Base-by-base conservation (phyloP, 257 asterid genomes). In the Salvia rosmarinus region DNA sequence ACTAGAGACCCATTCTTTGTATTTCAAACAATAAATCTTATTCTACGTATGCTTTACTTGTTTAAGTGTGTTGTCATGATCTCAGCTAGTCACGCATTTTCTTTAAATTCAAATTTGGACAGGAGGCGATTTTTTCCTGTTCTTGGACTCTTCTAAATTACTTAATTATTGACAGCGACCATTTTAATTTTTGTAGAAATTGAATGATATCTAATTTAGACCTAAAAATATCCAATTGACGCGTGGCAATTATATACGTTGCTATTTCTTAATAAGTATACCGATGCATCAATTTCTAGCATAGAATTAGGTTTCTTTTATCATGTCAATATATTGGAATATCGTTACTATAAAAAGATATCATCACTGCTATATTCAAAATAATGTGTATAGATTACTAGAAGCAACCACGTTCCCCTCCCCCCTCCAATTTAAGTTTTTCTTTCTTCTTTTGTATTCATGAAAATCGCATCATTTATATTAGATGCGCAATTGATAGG, bases 41-140 rank as follows among this genome's bases (percentile, higher is more conserved):
- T 17, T 2, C 67, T 76, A 69, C 20, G 68, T 70, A 70, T 64
- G 68, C n/a, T n/a, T n/a, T n/a, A n/a, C n/a, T n/a, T n/a, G n/a
- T n/a, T n/a, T n/a, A n/a, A n/a, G n/a, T 52, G 47, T 25, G n/a
- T 46, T 28, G 52, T 54, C 76, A 40, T 9, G 9, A 43, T 52
- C 72, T 47, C 30, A 71, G 12, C 55, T 23, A 23, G n/a, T 66
- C 11, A 55, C 23, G 51, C 64, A 20, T 47, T 46, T 25, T 3
- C 21, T 13, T 12, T 10, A 16, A 59, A 11, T 67, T 12, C 9
- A 11, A 20, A 21, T 3, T 32, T 17, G 34, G 44, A 9, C 19
- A 39, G 1, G 4, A 3, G 8, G 21, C 9, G 6, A 59, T 56
- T 17, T 55, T 21, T 64, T 57, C 30, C 20, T 11, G 17, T 75